Percentiles rank a stretch among this genome's conserved stretches.
Evolutionary conservation across 1,139 yeast genomes (phyloP).

Genomic region (Yamadazyma diddensiae): DNA sequence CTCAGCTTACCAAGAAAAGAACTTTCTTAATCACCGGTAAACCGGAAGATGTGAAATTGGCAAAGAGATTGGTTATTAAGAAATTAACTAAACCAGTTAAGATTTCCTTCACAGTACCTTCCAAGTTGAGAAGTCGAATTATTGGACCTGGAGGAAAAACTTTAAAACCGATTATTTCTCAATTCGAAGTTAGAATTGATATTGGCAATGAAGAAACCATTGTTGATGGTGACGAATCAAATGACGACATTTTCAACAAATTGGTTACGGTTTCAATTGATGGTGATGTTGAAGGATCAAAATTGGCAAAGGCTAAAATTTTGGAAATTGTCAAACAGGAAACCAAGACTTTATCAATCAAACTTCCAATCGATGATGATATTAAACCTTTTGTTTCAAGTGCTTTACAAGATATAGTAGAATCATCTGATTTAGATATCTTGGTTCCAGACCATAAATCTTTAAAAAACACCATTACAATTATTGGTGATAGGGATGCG

Average conservation of each 20-base stretch:
- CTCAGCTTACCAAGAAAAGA: conserved; percentile 73
- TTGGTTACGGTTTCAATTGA: conserved; percentile 61
- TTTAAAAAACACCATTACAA: conserved; percentile 25
- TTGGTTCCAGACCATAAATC: conserved; percentile 33
- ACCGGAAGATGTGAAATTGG: conserved; percentile 63
- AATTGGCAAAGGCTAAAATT: conserved; percentile 68
- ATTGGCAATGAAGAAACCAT: conserved; percentile 51
- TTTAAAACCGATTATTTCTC: conserved; percentile 73
- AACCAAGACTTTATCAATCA: conserved; percentile 55
- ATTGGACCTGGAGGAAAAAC: conserved; percentile 89
- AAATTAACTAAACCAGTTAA: conserved; percentile 75
- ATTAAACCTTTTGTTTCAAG: conserved; percentile 52
- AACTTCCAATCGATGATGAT: conserved; percentile 43
- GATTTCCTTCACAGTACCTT: conserved; percentile 65
- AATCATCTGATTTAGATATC: conserved; percentile 28
- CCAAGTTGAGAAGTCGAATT: conserved; percentile 72
- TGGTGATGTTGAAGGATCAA: conserved; percentile 86
- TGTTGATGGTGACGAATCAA: conserved; percentile 21
- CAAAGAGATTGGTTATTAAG: conserved; percentile 73
- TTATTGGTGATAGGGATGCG: conserved; percentile 65
- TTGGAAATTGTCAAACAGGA: conserved; percentile 73
- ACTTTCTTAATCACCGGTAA: conserved; percentile 84
- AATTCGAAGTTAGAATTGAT: conserved; percentile 72
- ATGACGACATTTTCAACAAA: conserved; percentile 52
- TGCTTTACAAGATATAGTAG: conserved; percentile 22